Conservation (phyloP, 2,329 filamentous ascomycete species). For the Hansfordia pulvinata region DNA sequence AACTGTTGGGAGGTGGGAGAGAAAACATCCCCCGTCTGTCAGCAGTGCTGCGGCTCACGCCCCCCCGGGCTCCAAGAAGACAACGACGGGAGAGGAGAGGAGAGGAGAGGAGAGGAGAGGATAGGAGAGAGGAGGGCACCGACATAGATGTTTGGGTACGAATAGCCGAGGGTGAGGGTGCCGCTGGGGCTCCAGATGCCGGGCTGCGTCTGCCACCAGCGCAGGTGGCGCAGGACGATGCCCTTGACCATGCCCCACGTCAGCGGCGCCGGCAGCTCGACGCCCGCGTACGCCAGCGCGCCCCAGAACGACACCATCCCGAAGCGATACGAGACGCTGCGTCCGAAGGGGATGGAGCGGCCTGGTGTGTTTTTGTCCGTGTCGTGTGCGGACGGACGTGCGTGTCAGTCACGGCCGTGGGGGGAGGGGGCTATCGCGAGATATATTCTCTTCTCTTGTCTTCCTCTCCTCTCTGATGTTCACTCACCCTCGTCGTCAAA, state of each 20-base stretch:
- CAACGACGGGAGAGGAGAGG: neutral
- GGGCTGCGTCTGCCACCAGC: conserved; percentile 67
- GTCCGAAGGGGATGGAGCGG: conserved; percentile 61
- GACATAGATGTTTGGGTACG: conserved; percentile 64
- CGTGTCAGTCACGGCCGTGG: no score
- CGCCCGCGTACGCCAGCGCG: conserved; percentile 60
- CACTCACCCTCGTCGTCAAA: conserved; percentile 50
- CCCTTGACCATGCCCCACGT: conserved; percentile 73
- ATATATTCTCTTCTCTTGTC: no score
- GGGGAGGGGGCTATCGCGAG: no score
- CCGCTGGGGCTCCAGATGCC: conserved; percentile 65
- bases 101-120: neutral
- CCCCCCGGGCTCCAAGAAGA: no score
- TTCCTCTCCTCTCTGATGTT: no score
- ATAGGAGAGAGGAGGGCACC: conserved; percentile 11
- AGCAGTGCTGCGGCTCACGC: no score
- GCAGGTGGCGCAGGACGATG: conserved; percentile 56
- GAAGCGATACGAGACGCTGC: conserved; percentile 70
- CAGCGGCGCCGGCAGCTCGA: conserved; percentile 57
- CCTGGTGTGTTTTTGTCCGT: conserved; percentile 16
- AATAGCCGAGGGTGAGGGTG: conserved; percentile 63
- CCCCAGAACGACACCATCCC: conserved; percentile 80
- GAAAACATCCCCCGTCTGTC: no score
- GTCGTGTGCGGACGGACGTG: conserved; percentile 4
- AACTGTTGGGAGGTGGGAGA: conserved; percentile 28